Base-by-base conservation (phyloP, 2,329 filamentous ascomycete species). In the Waltergamsia citrina region DNA sequence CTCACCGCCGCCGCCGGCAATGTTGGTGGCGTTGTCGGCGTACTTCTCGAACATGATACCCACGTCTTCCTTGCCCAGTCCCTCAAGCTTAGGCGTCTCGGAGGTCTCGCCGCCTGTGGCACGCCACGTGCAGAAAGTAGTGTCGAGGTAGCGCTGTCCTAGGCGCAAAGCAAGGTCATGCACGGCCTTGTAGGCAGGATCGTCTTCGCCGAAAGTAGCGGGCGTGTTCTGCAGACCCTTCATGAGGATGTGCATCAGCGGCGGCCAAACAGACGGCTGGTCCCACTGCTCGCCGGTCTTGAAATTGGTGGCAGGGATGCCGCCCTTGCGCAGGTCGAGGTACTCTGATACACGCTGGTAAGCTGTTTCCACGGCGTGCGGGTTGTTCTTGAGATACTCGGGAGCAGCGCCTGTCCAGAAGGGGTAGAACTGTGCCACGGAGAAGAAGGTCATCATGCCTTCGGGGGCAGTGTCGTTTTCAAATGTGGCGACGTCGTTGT, bases 41-140 rank as follows among this genome's bases (percentile, higher is more conserved):
- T 82, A 82, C 62, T 82, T 82, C 52, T 83, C 78, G 49, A 82
- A 83, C 62, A 83, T 81, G 49, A 71, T 73, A 16, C 78, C 78
- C 7, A 54, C 54, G 15, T 62, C 56, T 6, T 58, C 44, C 2
- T 59, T 45, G 0, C 53, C 46, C 1, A 71, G 50, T 1, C 69
- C 69, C 12, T 53, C 50, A 35, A 78, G 59, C 49, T 62, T 68
- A 20, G 68, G 69, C 27, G 60, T 65, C 41, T 62, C 54, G 9
- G 60, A 59, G 0, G 76, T 81, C 3, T 68, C 65, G 4, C 78
- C 78, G 16, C 78, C 78, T 0, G 78, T 82, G 6, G 73, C 72
- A 38, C 69, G 74, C 78, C 78, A 82, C 1, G 78, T 81, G 59
- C 78, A 83, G 49, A 81, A 82, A 1, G 77, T 66, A 14, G 71